Conservation (phyloP, 345 rosid genomes). For the Lepidium africanum region DNA sequence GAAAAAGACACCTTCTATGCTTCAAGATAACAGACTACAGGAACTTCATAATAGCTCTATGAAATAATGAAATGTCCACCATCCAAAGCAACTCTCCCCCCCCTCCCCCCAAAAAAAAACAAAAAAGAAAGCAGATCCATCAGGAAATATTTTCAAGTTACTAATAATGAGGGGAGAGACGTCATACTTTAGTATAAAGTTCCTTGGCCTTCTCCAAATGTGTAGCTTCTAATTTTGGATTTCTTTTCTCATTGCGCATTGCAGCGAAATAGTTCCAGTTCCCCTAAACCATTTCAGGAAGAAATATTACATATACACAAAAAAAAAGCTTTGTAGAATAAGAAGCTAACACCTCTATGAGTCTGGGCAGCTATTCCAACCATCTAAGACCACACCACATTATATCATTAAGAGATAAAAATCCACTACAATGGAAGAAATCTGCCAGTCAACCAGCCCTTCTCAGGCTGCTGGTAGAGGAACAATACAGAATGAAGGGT, state of each 20-base stretch:
- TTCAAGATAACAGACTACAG: background rate
- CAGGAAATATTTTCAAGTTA: background rate
- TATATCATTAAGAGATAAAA: background rate
- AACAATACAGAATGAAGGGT: background rate
- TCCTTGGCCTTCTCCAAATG: constrained; percentile 98
- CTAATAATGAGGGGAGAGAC: background rate
- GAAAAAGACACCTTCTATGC: background rate
- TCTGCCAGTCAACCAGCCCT: background rate
- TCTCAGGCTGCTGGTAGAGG: background rate
- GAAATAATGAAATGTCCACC: background rate
- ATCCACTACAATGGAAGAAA: background rate
- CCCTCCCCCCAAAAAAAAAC: background rate
- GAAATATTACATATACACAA: background rate
- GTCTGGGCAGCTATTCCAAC: background rate
- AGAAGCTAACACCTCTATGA: background rate
- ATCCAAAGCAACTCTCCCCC: background rate
- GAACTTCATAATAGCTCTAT: background rate
- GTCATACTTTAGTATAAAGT: constrained; percentile 75
- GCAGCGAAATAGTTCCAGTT: constrained; percentile 99
- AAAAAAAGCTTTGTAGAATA: background rate
- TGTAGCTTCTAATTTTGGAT: constrained; percentile 94
- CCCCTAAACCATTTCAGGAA: constrained; percentile 45
- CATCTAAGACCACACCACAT: background rate
- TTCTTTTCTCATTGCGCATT: constrained; percentile 94
- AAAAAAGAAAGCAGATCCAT: background rate